Base-by-base conservation (phyloP, 2,329 filamentous ascomycete genomes). In the Aspergillus sp. region DNA sequence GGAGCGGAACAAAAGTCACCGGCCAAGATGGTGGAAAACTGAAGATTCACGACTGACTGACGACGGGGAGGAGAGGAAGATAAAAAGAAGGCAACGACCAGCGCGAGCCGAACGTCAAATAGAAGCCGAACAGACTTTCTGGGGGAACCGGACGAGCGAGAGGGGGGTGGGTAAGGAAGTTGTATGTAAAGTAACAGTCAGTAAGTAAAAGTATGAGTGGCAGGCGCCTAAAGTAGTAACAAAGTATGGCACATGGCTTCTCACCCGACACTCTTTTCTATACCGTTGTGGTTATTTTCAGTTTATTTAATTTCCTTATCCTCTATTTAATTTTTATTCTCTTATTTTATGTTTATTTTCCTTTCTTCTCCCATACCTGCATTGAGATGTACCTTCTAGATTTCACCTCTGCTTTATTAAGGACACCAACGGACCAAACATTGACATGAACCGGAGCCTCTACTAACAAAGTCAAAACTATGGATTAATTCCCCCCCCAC, bases 61-160 rank as follows among this genome's bases (percentile, higher is more conserved):
- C 25, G 30, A 50, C 42, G 41, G 23, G 19, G 42, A 38, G 36
- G 49, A 54, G 32, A 52, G 25, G 51, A 25, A 50, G 55, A 58
- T 58, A 58, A 52, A 36, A 54, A 60, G 42, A 42, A 30, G 21
- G 57, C 36, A 48, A 48, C 36, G 49, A 54, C 47, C 41, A 63
- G 58, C 55, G 53, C 41, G 53, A 55, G 56, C 61, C 60, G 57
- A 58, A 59, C 39, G 64, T 62, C 63, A 67, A 63, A 65, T 66
- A 67, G 59, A 65, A 63, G 54, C 50, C 55, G 58, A 62, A 62
- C 62, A 65, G 54, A 61, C 61, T 66, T 65, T 63, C 57, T 60
- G 57, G 63, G 63, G 51, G 57, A 36, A 42, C 38, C 23, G 30
- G 55, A 57, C 57, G 53, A 63, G 62, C 62, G 39, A 64, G 63